Base-by-base conservation (phyloP, 805 yeast genomes). In the Hanseniaspora clermontiae region DNA sequence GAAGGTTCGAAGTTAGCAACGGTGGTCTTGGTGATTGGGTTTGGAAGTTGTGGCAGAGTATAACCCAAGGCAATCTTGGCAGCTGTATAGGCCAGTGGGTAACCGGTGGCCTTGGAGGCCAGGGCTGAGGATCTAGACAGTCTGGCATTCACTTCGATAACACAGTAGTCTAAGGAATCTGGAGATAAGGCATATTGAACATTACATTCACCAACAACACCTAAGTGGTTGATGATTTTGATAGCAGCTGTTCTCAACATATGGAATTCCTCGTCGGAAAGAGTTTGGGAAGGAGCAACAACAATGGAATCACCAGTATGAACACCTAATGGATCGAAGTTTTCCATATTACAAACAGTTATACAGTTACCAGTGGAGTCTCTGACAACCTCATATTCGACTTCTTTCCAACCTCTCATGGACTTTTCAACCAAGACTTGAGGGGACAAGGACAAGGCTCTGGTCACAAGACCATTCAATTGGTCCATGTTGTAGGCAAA, bases 261-360 rank as follows among this genome's bases (percentile, higher is more conserved):
- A 74, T 91, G 87, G 75, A 90, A 91, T 67, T 91, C 98, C 70
- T 87, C 96, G 69, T 91, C 97, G 19, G 96, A 85, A 61, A 91
- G 75, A 45, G 98, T 91, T 76, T 91, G 98, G 46, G 97, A 90
- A 51, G 98, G 98, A 55, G 98, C 98, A 66, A 91, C 96, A 57
- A 91, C 98, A 66, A 91, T 93, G 56, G 97, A 93, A 72, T 91
- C 98, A 78, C 98, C 98, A 59, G 98, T 91, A 70, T 91, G 98
- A 66, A 91, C 90, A 70, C 98, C 98, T 64, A 91, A 79, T 49
- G 98, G 98, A 73, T 91, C 98, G 63, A 91, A 91, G 74, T 91
- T 91, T 75, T 91, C 98, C 98, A 91, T 91, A 75, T 91, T 91
- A 80, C 98, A 91, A 60, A 91, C 98, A 50, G 98, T 91, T 65